Conservation (phyloP, 202 grass and related monocot genomes). For the Carex arenaria region DNA sequence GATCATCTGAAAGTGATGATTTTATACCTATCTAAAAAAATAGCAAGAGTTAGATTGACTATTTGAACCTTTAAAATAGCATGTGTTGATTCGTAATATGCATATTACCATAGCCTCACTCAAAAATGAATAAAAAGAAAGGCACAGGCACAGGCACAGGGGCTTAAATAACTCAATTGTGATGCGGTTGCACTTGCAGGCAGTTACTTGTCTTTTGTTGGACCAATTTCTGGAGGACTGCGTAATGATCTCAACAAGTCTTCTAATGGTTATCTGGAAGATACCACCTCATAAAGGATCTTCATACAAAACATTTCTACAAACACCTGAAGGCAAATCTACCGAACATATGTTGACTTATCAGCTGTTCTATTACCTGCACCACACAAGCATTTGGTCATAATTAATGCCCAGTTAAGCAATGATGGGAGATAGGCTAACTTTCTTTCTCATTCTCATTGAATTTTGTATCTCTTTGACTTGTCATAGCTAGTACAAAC, state of each 20-base stretch:
- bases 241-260: slow-evolving; percentile 37
- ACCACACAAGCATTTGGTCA: not conserved
- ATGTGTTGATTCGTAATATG: too few species aligned
- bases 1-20: too few species aligned
- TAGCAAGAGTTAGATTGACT: too few species aligned
- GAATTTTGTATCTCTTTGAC: not conserved
- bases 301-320: not conserved
- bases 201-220: slow-evolving; percentile 58
- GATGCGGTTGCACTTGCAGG: slow-evolving; percentile 46
- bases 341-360: not conserved
- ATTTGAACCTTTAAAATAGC: too few species aligned
- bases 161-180: not conserved
- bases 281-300: slow-evolving; percentile 11
- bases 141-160: too few species aligned
- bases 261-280: slow-evolving; percentile 83
- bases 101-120: too few species aligned
- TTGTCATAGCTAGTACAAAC: not conserved
- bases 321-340: not conserved
- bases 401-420: not conserved
- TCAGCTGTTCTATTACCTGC: not conserved
- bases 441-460: not conserved
- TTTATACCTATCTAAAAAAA: too few species aligned
- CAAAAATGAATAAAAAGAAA: not conserved
- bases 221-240: slow-evolving; percentile 35
- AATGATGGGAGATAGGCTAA: not conserved